Base-by-base conservation (phyloP, 1,139 yeast species). In the Debaryomyces udenii region DNA sequence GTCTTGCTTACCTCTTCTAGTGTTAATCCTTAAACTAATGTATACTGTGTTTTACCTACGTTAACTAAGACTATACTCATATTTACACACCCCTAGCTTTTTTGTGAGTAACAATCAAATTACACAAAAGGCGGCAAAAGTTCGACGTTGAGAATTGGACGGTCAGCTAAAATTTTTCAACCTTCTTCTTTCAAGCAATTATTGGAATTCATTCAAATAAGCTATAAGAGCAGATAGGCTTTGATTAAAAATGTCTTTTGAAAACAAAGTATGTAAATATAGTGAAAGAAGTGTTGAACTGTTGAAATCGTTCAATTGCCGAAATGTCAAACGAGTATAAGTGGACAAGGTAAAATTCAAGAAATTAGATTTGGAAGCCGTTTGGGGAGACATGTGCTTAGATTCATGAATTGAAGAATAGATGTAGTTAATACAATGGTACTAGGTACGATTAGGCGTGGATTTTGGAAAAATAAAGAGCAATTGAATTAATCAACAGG, bases 221-320 rank as follows among this genome's bases (percentile, higher is more conserved):
- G 35, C 29, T 29, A 26, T 28, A 38, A 30, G 27, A 27, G 20
- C 28, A 32, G 38, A 26, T 28, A 35, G 40, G 35, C 30, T 37
- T 39, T 38, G 38, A 43, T 44, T 43, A 46, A 55, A 46, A 47
- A 72, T 73, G 78, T 72, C 78, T 52, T 72, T 73, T 56, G 74
- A 70, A 60, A 73, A 73, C 67, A 73, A 71, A 66, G 78, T 73
- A 71, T 57, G 78, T 69, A 39, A 34, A 24, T 26, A 29, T 17
- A 22, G 16, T n/a, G 13, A 26, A 13, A 23, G 23, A 34, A 17
- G 24, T 18, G 18, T 26, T 24, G 23, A 30, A 11, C 27, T 29
- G 13, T 30, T 23, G 26, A 34, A 26, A 16, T 11, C 13, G 17
- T 4, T 26, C 37, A 34, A 34, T 34, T 34, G 37, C 16, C 20